Evolutionary conservation across 257 asterid species (phyloP), one percentile per base, ranked within the genome.

Genomic region (Nicotiana attenuata): DNA sequence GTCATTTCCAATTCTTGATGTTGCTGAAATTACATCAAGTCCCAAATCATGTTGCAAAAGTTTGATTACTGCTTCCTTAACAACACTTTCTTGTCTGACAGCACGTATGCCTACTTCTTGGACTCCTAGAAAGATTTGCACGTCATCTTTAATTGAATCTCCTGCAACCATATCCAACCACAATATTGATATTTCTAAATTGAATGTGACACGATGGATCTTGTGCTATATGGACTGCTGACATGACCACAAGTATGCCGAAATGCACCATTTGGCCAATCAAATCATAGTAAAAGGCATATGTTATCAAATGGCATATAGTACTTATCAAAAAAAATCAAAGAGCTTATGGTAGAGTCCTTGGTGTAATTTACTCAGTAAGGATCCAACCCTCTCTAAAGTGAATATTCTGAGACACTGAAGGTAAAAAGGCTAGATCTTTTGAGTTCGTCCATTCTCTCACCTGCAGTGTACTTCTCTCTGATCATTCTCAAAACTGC

Each of bases 401-500:
- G 24, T 57, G 7, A 15, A 26, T 65, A 29, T 26, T 64, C 1
- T 65, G 45, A 5, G 71, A 65, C 17, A 67, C 17, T 35, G 17
- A 19, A 67, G 76, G 19, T 65, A 29, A 4, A 16, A 65, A 31
- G 50, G 75, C n/a, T 22, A 17, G 26, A 9, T 33, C 0, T 69
- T 69, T 38, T 41, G 17, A 24, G 29, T 41, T 41, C 59, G 13
- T 20, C 60, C 31, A 55, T 56, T 66, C 65, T 59, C 77, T 84
- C 83, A 94, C 99, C 99, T 87, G 91, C 83, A 78, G 52, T 81
- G 76, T 87, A 85, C 82, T 87, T 89, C 82, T 93, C 98, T 87
- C 92, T 95, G 87, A 95, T 91, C 98, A 89, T 96, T 29, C 96
- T 87, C 81, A 96, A 86, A 86, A 93, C 98, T 11, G 99, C 98